Evolutionary conservation across 495 filamentous ascomycete species (phyloP), one percentile per base, ranked within the genome.

Genomic region (Penicillium samsonianum): DNA sequence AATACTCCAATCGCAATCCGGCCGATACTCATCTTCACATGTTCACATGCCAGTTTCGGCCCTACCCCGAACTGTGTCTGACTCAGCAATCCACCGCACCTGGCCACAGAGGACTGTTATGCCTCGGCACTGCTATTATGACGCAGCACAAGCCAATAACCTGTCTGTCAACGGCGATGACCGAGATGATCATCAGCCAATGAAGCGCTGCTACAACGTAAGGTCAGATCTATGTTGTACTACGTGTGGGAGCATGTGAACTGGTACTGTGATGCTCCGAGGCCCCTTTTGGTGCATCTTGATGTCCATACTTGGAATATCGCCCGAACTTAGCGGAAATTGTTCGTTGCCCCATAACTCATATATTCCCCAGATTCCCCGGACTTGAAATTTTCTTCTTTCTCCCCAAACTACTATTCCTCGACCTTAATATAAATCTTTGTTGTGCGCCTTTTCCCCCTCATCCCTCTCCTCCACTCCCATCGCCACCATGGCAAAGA

Each of bases 401-500:
- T 43, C 35, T 60, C 57, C n/a, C 58, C 55, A 37, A 53, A 41
- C 46, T 44, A 23, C 3, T 59, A 38, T 50, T 42, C 47, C 38
- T 42, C 43, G 48, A 28, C 11, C 51, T 48, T 20, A 42, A 38
- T 33, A 37, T 23, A 50, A 26, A 16, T 25, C 26, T 53, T 38
- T 48, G 16, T 41, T 45, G 23, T 48, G 14, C 38, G 35, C 59
- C 28, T 40, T 25, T 37, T n/a, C 25, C 6, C 7, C 19, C 37
- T 47, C 51, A 52, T 30, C 48, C 49, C 53, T 50, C 5, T 9
- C n/a, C 50, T 41, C 10, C 11, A 6, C n/a, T 14, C 9, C 1
- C 35, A 8, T 12, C 57, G 40, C 50, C 74, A 84, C 26, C 63
- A 98, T 98, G 94, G 88, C 92, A 22, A 89, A 96, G 75, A 87